Conservation (phyloP, 192 early-diverging fungal species). For the Umbelopsis vinacea region DNA sequence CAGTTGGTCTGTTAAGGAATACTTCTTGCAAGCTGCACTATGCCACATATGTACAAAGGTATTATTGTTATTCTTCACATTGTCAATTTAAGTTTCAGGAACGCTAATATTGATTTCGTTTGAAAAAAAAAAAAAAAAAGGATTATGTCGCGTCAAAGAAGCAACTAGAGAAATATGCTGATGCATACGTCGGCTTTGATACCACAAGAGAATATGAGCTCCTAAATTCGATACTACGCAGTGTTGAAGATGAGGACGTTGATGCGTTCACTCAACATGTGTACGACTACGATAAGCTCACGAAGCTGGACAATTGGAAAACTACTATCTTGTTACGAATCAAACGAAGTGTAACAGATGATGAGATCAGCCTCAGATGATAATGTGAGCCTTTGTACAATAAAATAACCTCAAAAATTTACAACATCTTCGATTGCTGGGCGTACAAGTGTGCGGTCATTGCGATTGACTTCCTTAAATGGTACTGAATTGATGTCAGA, state of each 20-base stretch:
- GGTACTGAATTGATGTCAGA: conserved; percentile 4
- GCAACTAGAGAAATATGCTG: conserved; percentile 15
- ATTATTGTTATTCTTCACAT: conserved; percentile 17
- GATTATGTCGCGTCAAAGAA: conserved; percentile 8
- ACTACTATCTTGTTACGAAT: conserved; percentile 86
- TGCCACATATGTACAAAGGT: conserved; percentile 85
- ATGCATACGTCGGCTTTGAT: conserved; percentile 70
- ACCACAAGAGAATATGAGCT: conserved; percentile 87
- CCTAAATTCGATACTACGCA: conserved; percentile 66
- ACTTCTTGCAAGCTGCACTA: conserved; percentile 94
- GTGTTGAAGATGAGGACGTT: conserved; percentile 77
- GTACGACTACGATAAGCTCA: conserved; percentile 83
- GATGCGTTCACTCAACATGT: conserved; percentile 84
- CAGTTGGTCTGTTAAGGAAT: conserved; percentile 95
- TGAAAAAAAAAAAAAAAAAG: too few relatives aligned
- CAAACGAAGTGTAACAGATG: conserved; percentile 50
- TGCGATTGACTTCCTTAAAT: background rate
- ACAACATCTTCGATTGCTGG: too few relatives aligned
- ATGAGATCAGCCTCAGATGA: background rate
- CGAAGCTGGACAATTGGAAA: conserved; percentile 97
- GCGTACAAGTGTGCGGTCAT: background rate
- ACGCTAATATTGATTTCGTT: background rate
- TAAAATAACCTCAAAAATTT: too few relatives aligned
- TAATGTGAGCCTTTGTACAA: background rate
- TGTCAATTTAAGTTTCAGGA: background rate